phyloP scores from a whole-genome alignment of 257 asterid genomes.

The Solanum habrochaites region DNA sequence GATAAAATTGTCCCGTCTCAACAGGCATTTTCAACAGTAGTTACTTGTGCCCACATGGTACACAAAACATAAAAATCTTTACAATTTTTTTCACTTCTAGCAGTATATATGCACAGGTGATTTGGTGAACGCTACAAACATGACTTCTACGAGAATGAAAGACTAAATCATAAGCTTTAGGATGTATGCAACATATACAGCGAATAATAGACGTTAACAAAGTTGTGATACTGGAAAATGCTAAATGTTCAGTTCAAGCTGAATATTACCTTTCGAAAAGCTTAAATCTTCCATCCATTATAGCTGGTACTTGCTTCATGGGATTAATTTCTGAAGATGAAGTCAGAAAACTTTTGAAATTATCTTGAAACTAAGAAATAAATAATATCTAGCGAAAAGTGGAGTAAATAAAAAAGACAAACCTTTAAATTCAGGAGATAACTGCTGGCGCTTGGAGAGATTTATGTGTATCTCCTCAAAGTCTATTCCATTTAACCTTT shows the following conservation, averaged over 20 bases:
- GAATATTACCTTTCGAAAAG: conserved; percentile 67
- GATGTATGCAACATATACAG: not conserved
- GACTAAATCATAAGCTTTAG: not conserved
- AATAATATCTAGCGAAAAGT: not conserved
- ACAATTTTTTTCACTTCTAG: not conserved
- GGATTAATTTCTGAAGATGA: conserved; percentile 54
- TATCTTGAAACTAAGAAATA: not conserved
- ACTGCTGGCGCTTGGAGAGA: conserved; percentile 44
- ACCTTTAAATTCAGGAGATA: conserved; percentile 69
- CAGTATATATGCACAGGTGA: not conserved
- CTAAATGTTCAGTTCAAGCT: not conserved
- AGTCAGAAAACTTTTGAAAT: not conserved
- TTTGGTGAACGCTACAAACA: not conserved
- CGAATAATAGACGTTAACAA: not conserved
- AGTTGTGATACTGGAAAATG: not conserved
- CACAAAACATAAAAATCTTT: not conserved
- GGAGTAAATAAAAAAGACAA: not conserved
- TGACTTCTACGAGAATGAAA: not conserved
- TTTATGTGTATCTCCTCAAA: conserved; percentile 68
- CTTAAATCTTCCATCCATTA: conserved; percentile 77
- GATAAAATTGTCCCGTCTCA: not conserved
- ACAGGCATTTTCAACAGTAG: not conserved
- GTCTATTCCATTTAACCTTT: conserved; percentile 67
- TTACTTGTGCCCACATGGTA: not conserved
- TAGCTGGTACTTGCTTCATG: conserved; percentile 72